Conservation (phyloP, 2,329 filamentous ascomycete species). For the Neurospora crassa region DNA sequence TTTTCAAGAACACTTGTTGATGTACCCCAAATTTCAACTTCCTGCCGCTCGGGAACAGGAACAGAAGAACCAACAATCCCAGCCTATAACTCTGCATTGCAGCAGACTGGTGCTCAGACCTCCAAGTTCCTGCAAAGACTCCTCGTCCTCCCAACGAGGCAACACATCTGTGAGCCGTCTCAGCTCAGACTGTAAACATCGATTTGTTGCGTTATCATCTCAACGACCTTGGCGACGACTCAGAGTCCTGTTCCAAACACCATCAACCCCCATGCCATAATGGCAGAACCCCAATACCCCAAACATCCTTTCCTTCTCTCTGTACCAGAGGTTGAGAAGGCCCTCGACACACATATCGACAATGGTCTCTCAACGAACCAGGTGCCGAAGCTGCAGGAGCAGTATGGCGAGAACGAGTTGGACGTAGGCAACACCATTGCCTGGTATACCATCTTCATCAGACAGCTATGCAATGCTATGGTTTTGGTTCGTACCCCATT, state of each 20-base stretch:
- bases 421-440: conserved; percentile 58
- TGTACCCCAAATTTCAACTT: background rate
- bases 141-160: background rate
- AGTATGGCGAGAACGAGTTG: conserved; percentile 60
- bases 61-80: background rate
- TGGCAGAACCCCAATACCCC: conserved; percentile 32
- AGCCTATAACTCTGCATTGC: background rate
- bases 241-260: conserved; percentile 5
- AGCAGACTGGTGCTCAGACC: background rate
- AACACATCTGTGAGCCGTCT: background rate
- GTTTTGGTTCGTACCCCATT: conserved; percentile 45
- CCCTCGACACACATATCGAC: conserved; percentile 54
- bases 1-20: background rate
- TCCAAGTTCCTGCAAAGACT: background rate
- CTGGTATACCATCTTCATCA: conserved; percentile 62
- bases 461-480: conserved; percentile 71
- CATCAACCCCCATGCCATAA: conserved; percentile 24
- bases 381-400: conserved; percentile 46
- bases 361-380: conserved; percentile 54
- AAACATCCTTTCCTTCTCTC: conserved; percentile 53
- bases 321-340: conserved; percentile 50
- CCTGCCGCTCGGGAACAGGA: background rate
- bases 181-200: background rate
- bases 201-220: background rate
- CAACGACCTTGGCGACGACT: background rate